Base-by-base conservation (phyloP, 345 rosid genomes). In the Luvunga scandens region DNA sequence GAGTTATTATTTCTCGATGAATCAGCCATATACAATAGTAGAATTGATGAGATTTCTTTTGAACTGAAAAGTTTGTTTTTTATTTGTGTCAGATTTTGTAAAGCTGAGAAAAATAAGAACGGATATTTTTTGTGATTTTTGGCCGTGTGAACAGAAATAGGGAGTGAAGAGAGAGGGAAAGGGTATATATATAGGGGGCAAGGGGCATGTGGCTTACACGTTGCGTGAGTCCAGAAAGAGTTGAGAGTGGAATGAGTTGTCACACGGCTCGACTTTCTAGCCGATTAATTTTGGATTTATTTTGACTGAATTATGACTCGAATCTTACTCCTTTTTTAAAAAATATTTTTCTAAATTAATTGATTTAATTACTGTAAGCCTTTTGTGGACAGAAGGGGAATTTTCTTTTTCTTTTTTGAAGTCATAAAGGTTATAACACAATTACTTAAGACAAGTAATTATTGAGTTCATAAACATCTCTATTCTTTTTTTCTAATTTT, bases 1-100 rank as follows among this genome's bases (percentile, higher is more conserved):
- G 85, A 75, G 77, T 21, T 73, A 74, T 72, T 74, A 67, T 71
- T 87, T 53, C 83, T 82, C 16, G 77, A 72, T 56, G 84, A 74
- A 22, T 81, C 82, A 38, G 85, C 82, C 85, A 84, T 82, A 62
- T 45, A 45, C 50, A 45, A 13, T 38, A 31, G n/a, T 31, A 64
- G 38, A 30, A 31, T 42, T 45, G 42, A 65, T 18, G 12, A 21
- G 24, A 19, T 2, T 18, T 6, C 18, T 7, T 2, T 7, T 19
- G 5, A 2, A 10, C 4, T 7, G 34, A 16, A 13, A 18, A 2
- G 48, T 1, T 9, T 5, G 27, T 24, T 38, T 16, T 30, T 2
- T 25, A 24, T 27, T 1, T 25, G 10, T 25, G 0, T 19, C 14
- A 4, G 65, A 5, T 2, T 9, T 45, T 39, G 24, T 2, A 45